Base-by-base conservation (phyloP, 225 moss, liverwort and hornwort genomes). In the Asterella californica region DNA sequence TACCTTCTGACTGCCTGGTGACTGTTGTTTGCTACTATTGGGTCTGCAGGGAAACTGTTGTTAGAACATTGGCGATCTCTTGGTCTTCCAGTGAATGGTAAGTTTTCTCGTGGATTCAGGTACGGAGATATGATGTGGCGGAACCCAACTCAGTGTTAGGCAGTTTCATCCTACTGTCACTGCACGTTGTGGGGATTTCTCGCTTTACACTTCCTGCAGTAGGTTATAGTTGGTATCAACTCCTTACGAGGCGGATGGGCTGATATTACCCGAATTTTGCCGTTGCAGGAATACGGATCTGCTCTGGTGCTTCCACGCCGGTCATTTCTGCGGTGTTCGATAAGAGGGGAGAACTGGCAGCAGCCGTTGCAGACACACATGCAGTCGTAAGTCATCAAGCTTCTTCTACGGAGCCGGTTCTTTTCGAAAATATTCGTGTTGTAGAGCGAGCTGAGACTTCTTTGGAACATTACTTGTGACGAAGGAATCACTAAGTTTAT, bases 301-400 rank as follows among this genome's bases (percentile, higher is more conserved):
- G 92, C 83, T 77, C 79, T 83, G 92, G 89, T 81, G 71, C 82
- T 70, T 89, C 93, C 77, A 99, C 95, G 66, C 95, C 95, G 9
- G 90, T 93, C 62, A 92, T 95, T 64, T 95, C 93, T 77, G 92
- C 95, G 36, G 92, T 99, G 62, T 93, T 92, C 89, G 99, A 99
- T 83, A 88, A 79, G 81, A 86, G 83, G 60, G 95, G 99, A 77
- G 99, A 99, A 85, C 59, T 96, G 77, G 87, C 89, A 83, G 91
- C 90, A 68, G 92, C 92, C 79, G 91, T 96, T 79, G 96, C 94
- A 6, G 91, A 96, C 82, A 91, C 91, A 32, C 77, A 76, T 77
- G 89, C 91, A 63, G 86, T 96, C 62, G 96, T 93, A 85, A 87
- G 87, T 81, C 33, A 21, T 67, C 15, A 25, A 61, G 25, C 47